Evolutionary conservation across 2,329 filamentous ascomycete species (phyloP), one percentile per base, ranked within the genome.

Genomic region (Knufia petricola): DNA sequence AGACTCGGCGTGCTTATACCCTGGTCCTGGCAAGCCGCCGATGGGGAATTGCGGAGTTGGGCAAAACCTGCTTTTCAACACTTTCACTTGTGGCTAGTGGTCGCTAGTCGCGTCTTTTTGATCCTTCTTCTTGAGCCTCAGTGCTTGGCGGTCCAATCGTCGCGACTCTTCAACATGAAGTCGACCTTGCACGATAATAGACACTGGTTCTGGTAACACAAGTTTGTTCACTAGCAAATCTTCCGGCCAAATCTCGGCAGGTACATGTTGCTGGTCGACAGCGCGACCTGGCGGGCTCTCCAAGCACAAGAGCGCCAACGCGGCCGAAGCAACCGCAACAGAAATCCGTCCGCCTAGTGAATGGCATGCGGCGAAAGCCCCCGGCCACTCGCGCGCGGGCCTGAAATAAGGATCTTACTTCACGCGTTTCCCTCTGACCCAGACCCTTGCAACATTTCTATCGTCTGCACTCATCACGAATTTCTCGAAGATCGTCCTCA

Each of bases 381-480:
- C 6, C 26, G 12, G 6, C 15, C 6, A n/a, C 4, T 13, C 32
- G 32, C 6, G 6, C 15, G 4, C 32, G 4, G 6, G 32, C 32
- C 6, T 17, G 10, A 6, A 17, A 36, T n/a, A n/a, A 36, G 15
- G 32, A 36, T 28, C 32, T 36, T n/a, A 36, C 32, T 64, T 64
- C 15, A 69, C 64, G 12, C 56, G 61, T 9, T 64, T 60, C 1
- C 78, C 78, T 4, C 62, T 58, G 0, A 81, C 74, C 61, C 69
- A 81, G 0, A 82, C 79, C 17, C 68, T 59, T 0, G 60, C 58
- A 45, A 82, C 77, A 54, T 82, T 82, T 3, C 79, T 66, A 58
- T 83, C 79, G 58, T 82, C 79, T 0, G 77, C 79, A 1, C 78
- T 81, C 76, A 82, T 81, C 24, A 82, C 55, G 51, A 79, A 82